Evolutionary conservation across 257 asterid species (phyloP).

Genomic region (Paulownia fortunei): DNA sequence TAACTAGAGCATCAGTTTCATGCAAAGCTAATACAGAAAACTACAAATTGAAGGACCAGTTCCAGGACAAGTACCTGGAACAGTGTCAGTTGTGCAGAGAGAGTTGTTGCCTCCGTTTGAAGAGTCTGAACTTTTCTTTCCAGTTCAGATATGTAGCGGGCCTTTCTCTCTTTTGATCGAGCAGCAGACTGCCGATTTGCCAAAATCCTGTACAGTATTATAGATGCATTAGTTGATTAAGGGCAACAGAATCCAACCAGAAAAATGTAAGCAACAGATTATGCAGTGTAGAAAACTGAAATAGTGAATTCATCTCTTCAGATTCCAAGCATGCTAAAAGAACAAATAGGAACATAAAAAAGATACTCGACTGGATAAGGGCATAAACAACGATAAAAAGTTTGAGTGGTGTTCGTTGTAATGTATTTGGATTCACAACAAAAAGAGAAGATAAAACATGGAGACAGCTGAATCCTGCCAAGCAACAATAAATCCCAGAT

Average conservation of each 20-base stretch:
- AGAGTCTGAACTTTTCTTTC: constrained; percentile 90
- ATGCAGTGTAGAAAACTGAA: background rate
- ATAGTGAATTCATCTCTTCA: background rate
- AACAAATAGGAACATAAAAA: too few species aligned
- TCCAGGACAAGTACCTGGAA: constrained; percentile 52
- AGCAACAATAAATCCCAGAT: background rate
- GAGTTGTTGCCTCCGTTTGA: constrained; percentile 80
- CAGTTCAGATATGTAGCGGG: constrained; percentile 68
- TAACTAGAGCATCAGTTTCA: background rate
- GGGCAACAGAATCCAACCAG: background rate
- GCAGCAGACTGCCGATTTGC: constrained; percentile 91
- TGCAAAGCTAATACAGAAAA: background rate
- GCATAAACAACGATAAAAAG: too few species aligned
- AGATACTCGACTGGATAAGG: background rate
- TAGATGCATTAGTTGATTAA: background rate
- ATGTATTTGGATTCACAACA: too few species aligned
- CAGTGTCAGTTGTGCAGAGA: constrained; percentile 70
- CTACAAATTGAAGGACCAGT: background rate
- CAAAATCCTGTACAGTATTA: constrained; percentile 58
- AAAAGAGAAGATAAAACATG: too few species aligned
- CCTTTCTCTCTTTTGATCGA: constrained; percentile 78
- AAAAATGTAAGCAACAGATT: background rate
- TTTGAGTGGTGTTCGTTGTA: too few species aligned
- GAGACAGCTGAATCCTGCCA: background rate
- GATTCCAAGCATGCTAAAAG: background rate